Evolutionary conservation across 768 basidiomycete genomes (phyloP).

Genomic region (Leccinum olivaceopallidum): DNA sequence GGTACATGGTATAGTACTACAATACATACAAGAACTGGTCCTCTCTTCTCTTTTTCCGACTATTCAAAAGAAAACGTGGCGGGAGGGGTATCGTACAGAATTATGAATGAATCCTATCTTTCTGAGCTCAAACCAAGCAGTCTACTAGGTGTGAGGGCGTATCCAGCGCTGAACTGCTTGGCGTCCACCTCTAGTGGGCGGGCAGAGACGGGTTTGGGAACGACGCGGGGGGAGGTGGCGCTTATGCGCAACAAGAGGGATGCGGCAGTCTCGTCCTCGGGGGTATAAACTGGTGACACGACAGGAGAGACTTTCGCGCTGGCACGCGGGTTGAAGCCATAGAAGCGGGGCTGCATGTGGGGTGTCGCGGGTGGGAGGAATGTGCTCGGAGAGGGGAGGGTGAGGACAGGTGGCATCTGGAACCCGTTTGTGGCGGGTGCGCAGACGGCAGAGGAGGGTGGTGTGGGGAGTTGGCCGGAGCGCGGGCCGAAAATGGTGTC

Average conservation of each 20-base stretch:
- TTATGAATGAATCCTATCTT: conserved; percentile 6
- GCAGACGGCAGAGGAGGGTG: conserved; percentile 56
- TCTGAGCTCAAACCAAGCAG: conserved; percentile 23
- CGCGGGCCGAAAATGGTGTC: conserved; percentile 25
- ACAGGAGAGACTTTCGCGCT: conserved; percentile 23
- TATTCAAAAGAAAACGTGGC: not conserved
- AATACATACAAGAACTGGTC: conserved; percentile 7
- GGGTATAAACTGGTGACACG: conserved; percentile 32
- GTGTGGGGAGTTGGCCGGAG: conserved; percentile 48
- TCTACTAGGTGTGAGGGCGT: conserved; percentile 29
- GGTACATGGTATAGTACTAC: not conserved
- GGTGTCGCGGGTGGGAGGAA: conserved; percentile 10
- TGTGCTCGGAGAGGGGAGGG: conserved; percentile 37
- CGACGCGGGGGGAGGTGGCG: conserved; percentile 22
- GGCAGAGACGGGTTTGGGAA: not conserved
- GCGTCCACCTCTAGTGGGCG: not conserved
- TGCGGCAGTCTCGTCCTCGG: conserved; percentile 72
- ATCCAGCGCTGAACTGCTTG: not conserved
- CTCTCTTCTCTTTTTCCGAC: not conserved
- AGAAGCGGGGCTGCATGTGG: conserved; percentile 25
- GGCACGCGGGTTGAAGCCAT: conserved; percentile 21
- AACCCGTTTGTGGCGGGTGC: conserved; percentile 37
- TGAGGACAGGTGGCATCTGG: conserved; percentile 43
- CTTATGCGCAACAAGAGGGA: conserved; percentile 67
- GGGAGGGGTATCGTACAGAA: conserved; percentile 2